Percentiles rank a stretch among this genome's conserved stretches.
These are phyloP conservation scores for Paratinospora sagittata DNA, from an alignment of 164 flowering plant species.

Conservation along the genomic window DNA sequence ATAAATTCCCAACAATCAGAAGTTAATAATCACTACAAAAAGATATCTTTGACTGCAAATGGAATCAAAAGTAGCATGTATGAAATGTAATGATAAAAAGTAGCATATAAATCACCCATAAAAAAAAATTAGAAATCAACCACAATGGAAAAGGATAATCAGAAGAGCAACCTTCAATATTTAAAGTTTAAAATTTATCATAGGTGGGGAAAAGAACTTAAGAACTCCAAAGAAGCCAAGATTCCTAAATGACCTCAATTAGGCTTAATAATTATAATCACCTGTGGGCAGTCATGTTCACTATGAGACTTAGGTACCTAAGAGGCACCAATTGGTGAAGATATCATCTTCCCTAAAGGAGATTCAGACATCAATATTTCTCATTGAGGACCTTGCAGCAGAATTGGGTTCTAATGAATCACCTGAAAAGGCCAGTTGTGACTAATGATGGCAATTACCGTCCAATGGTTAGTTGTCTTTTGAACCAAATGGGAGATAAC, in stretches of 20 bases:
- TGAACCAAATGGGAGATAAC: no score
- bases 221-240: not conserved
- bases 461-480: no score
- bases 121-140: not conserved
- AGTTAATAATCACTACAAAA: not conserved
- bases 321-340: not conserved
- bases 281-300: no score
- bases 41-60: conserved; percentile 1
- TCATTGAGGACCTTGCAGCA: not conserved
- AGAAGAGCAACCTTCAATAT: not conserved
- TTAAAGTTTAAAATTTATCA: not conserved
- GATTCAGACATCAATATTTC: not conserved
- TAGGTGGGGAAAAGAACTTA: not conserved
- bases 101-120: not conserved
- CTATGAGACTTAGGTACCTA: not conserved
- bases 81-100: not conserved
- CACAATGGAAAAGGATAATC: not conserved
- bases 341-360: not conserved
- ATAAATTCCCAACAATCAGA: not conserved
- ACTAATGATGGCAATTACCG: no score
- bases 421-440: no score
- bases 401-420: no score
- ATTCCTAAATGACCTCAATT: not conserved
- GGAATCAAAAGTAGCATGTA: not conserved
- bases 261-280: no score